Conservation (phyloP, 2,329 filamentous ascomycete species). For the Akanthomyces uredinophilus region DNA sequence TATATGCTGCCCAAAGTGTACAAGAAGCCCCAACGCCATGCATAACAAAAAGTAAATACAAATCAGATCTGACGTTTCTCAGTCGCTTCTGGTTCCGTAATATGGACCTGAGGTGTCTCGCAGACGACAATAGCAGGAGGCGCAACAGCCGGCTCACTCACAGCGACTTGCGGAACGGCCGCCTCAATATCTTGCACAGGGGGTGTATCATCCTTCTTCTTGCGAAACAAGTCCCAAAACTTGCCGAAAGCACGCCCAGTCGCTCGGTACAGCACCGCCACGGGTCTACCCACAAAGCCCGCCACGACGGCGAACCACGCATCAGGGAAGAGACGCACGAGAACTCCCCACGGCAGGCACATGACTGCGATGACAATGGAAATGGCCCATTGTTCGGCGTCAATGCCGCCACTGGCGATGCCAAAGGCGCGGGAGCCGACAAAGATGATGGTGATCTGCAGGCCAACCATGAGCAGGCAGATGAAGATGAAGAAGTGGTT, state of each 20-base stretch:
- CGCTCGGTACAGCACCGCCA: slow-evolving; percentile 5
- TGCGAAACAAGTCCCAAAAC: neutral
- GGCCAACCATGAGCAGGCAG: slow-evolving; percentile 74
- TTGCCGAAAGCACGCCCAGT: neutral
- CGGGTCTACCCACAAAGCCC: slow-evolving; percentile 4
- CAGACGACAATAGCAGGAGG: slow-evolving; percentile 11
- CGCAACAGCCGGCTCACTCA: neutral
- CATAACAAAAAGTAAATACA: slow-evolving; percentile 14
- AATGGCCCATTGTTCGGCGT: slow-evolving; percentile 73
- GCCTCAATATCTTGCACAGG: neutral
- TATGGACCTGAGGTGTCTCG: slow-evolving; percentile 7
- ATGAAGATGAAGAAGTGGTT: slow-evolving; percentile 82
- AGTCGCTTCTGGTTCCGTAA: neutral
- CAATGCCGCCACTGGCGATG: slow-evolving; percentile 48
- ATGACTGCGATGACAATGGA: slow-evolving; percentile 72
- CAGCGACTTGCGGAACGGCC: neutral
- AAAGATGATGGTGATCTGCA: slow-evolving; percentile 80
- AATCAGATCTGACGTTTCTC: slow-evolving; percentile 2
- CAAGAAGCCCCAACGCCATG: neutral
- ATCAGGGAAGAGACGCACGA: slow-evolving; percentile 73
- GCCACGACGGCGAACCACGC: slow-evolving; percentile 28
- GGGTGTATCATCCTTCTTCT: neutral
- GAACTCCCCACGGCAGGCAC: slow-evolving; percentile 68
- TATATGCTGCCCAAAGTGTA: neutral
- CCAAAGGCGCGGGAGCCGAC: slow-evolving; percentile 73